phyloP scores from a whole-genome alignment of 805 yeast species.

The Candida ipomoeae region DNA sequence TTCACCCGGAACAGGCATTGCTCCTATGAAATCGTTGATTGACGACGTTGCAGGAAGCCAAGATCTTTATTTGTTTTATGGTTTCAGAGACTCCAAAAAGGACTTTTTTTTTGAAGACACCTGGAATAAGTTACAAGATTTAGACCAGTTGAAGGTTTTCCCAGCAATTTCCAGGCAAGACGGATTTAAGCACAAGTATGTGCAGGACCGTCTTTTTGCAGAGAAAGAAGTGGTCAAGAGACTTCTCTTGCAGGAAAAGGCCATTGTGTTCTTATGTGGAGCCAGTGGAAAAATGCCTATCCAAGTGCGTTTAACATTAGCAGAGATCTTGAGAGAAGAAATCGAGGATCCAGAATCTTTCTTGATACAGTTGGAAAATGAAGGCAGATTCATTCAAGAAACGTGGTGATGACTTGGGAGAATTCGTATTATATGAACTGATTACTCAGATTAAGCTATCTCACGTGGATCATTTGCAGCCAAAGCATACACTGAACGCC shows the following conservation, averaged over 20 bases:
- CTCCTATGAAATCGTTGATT: conserved; percentile 80
- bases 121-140: conserved; percentile 40
- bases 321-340: conserved; percentile 51
- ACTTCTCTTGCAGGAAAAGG: conserved; percentile 50
- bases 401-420: conserved; percentile 56
- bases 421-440: too few relatives aligned
- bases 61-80: conserved; percentile 59
- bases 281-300: conserved; percentile 93
- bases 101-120: conserved; percentile 64
- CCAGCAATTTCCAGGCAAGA: conserved; percentile 47
- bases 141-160: conserved; percentile 33
- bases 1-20: conserved; percentile 95
- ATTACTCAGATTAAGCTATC: too few relatives aligned
- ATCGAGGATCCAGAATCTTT: conserved; percentile 45
- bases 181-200: conserved; percentile 50
- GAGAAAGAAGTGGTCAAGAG: conserved; percentile 48
- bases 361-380: conserved; percentile 56
- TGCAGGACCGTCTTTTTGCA: conserved; percentile 66
- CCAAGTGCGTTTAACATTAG: conserved; percentile 77
- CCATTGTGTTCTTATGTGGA: conserved; percentile 80
- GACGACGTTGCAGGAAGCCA: conserved; percentile 31
- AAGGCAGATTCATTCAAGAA: conserved; percentile 74
- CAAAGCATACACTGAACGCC: too few relatives aligned
- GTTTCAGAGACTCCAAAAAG: conserved; percentile 60
- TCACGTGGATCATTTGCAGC: too few relatives aligned